Percentiles rank a stretch among this genome's conserved stretches.
These are phyloP conservation scores for Xylaria sp. DNA, from an alignment of 2,329 filamentous ascomycete genomes.

Conservation along the genomic window DNA sequence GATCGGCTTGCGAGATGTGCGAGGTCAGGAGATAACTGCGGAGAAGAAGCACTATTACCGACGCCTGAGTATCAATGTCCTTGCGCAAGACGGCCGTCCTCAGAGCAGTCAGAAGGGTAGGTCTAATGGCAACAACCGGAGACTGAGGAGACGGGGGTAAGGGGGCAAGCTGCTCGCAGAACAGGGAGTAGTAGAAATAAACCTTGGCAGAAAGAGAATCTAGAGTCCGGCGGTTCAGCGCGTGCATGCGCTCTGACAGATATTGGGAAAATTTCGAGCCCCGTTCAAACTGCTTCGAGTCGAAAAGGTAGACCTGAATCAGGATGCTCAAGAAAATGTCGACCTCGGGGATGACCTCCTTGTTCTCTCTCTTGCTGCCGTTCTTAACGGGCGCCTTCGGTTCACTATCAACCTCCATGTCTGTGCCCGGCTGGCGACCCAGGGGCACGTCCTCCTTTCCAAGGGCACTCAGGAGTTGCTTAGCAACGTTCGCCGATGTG, in stretches of 20 bases:
- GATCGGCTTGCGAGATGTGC: conserved; percentile 94
- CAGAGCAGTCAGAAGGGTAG: conserved; percentile 82
- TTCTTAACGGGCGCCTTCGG: conserved; percentile 56
- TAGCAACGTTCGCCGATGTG: conserved; percentile 66
- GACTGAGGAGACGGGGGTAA: conserved; percentile 88
- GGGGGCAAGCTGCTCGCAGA: conserved; percentile 87
- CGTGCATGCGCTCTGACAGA: conserved; percentile 82
- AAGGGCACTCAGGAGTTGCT: conserved; percentile 70
- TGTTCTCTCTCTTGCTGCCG: conserved; percentile 64
- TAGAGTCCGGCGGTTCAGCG: conserved; percentile 88
- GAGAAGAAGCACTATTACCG: conserved; percentile 90
- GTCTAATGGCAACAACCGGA: conserved; percentile 82
- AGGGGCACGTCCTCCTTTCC: conserved; percentile 68
- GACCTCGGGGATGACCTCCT: conserved; percentile 82
- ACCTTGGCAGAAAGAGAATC: conserved; percentile 93
- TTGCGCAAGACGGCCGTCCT: conserved; percentile 95
- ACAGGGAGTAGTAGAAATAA: conserved; percentile 97
- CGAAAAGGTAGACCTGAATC: conserved; percentile 84
- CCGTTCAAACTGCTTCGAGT: conserved; percentile 77
- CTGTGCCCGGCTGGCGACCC: conserved; percentile 56
- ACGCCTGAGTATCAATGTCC: conserved; percentile 95
- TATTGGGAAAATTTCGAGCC: conserved; percentile 84
- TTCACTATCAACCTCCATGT: conserved; percentile 76
- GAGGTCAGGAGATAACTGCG: conserved; percentile 96
- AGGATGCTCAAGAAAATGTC: conserved; percentile 88